phyloP scores from a whole-genome alignment of 108 stramenopile species.

The Schizochytrium sp. region DNA sequence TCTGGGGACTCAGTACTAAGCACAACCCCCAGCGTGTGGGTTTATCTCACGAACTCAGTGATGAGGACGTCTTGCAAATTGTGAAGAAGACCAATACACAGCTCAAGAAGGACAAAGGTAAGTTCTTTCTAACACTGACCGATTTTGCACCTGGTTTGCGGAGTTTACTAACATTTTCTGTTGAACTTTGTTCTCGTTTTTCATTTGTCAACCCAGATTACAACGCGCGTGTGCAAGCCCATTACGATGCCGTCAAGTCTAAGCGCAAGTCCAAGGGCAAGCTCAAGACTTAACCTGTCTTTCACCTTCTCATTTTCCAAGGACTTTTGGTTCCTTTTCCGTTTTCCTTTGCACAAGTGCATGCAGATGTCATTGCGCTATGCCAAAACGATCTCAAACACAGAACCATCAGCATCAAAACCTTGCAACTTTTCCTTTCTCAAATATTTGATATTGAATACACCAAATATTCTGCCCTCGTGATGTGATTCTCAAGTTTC shows the following conservation, averaged over 20 bases:
- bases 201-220: neutral
- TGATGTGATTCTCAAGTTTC: no score
- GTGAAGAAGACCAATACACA: constrained; percentile 94
- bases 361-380: no score
- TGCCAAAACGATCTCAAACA: neutral
- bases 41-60: constrained; percentile 86
- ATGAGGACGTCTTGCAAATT: constrained; percentile 99
- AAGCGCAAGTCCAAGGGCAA: constrained; percentile 68
- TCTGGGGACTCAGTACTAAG: constrained; percentile 96
- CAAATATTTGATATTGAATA: no score
- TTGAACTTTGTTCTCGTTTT: no score
- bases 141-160: constrained; percentile 84
- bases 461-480: no score
- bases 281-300: constrained; percentile 6
- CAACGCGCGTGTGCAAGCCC: constrained; percentile 69
- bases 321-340: no score
- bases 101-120: constrained; percentile 86
- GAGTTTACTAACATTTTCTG: constrained; percentile 70
- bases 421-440: neutral
- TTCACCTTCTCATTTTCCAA: neutral
- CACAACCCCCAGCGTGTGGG: constrained; percentile 97
- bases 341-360: no score
- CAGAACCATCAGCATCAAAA: neutral
- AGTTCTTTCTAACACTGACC: constrained; percentile 74
- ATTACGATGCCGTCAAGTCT: constrained; percentile 87